Evolutionary conservation across 345 rosid genomes (phyloP).

Genomic region (Excoecaria cochinchinensis): DNA sequence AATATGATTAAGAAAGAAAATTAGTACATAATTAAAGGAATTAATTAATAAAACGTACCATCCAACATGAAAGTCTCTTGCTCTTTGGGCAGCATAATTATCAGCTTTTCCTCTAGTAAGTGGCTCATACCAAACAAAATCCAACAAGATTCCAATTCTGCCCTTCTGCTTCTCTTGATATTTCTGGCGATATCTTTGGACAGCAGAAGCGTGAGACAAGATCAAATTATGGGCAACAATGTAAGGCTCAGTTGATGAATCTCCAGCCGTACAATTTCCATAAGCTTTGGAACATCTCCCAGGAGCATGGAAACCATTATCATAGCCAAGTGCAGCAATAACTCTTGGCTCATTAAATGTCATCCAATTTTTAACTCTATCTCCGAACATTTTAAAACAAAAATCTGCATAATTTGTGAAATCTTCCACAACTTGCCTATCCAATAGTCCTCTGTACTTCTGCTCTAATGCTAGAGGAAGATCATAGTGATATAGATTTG

Average conservation of each 20-base stretch:
- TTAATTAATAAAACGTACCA: conserved; percentile 44
- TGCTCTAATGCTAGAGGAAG: conserved; percentile 80
- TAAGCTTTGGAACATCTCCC: conserved; percentile 63
- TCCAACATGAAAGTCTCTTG: conserved; percentile 91
- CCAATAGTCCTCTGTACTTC: conserved; percentile 67
- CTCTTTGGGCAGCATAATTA: conserved; percentile 87
- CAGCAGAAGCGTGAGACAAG: conserved; percentile 76
- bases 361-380: conserved; percentile 95
- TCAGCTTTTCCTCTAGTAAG: conserved; percentile 85
- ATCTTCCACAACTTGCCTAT: conserved; percentile 72
- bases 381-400: conserved; percentile 86
- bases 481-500: conserved; percentile 85
- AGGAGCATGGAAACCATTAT: conserved; percentile 72
- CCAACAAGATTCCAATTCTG: conserved; percentile 79
- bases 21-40: background rate
- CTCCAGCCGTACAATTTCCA: conserved; percentile 76
- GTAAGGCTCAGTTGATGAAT: conserved; percentile 91
- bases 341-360: conserved; percentile 93
- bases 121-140: conserved; percentile 96
- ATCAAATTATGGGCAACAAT: conserved; percentile 81
- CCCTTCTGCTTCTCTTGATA: conserved; percentile 80
- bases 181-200: conserved; percentile 74
- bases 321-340: conserved; percentile 86
- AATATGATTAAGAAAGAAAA: too few relatives aligned
- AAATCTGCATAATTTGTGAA: conserved; percentile 87